Evolutionary conservation across 2,329 filamentous ascomycete genomes (phyloP).

Genomic region (Tolypocladium inflatum): DNA sequence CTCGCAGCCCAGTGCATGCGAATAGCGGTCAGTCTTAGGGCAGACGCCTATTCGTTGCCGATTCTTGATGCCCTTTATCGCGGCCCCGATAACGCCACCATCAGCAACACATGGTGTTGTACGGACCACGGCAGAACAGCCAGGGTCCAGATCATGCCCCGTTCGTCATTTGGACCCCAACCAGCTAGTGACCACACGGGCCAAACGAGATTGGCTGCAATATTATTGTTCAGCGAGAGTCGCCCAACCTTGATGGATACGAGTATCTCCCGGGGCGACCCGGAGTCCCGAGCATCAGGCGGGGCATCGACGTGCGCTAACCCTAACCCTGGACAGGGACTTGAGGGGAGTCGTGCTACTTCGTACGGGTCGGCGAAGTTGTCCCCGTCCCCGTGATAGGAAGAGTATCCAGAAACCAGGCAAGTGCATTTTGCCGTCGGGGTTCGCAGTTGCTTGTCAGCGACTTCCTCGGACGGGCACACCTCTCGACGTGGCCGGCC

Average conservation of each 20-base stretch:
- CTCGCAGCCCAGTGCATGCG: neutral
- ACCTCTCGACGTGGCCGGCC: neutral
- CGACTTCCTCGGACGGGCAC: neutral
- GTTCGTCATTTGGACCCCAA: neutral
- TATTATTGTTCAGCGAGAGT: neutral
- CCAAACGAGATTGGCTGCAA: neutral
- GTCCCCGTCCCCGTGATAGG: neutral
- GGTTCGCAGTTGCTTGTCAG: neutral
- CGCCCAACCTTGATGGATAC: neutral
- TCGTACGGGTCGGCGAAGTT: neutral
- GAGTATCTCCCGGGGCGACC: neutral
- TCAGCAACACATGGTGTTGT: neutral
- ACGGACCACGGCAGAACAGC: neutral
- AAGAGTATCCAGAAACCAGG: neutral
- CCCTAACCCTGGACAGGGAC: neutral
- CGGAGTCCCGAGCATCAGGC: neutral
- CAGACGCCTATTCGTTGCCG: neutral
- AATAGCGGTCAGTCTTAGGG: neutral
- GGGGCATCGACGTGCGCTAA: neutral
- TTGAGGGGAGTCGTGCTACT: neutral
- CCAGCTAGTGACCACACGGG: neutral
- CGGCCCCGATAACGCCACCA: neutral
- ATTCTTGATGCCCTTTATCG: neutral
- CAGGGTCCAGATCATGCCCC: neutral
- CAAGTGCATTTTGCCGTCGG: neutral